Evolutionary conservation across 2,329 filamentous ascomycete genomes (phyloP).

Genomic region (Colletotrichum spinosum): DNA sequence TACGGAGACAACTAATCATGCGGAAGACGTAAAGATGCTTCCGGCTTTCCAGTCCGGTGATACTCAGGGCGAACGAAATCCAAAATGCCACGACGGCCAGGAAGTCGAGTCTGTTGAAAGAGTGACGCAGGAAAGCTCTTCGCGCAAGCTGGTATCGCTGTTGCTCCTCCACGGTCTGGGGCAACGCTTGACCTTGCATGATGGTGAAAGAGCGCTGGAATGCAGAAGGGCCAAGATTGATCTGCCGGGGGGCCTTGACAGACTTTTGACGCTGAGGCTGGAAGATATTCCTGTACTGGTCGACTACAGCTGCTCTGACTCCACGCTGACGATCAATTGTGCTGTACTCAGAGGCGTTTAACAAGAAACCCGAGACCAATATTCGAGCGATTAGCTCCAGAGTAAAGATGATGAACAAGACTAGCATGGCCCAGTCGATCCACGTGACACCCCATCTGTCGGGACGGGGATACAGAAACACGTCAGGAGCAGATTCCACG

Average conservation of each 20-base stretch:
- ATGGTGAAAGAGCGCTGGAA: constrained; percentile 84
- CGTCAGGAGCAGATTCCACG: constrained; percentile 81
- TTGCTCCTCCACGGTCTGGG: constrained; percentile 77
- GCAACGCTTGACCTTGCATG: constrained; percentile 71
- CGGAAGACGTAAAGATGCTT: constrained; percentile 89
- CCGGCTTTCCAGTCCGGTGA: constrained; percentile 74
- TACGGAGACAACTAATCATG: constrained; percentile 96
- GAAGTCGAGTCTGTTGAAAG: constrained; percentile 96
- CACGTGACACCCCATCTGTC: constrained; percentile 73
- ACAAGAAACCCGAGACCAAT: constrained; percentile 91
- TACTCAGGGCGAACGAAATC: constrained; percentile 83
- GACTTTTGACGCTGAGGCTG: constrained; percentile 82
- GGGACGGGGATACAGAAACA: constrained; percentile 72
- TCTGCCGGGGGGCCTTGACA: constrained; percentile 63
- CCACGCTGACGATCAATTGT: constrained; percentile 85
- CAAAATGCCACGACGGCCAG: constrained; percentile 95
- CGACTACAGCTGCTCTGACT: constrained; percentile 77
- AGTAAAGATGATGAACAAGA: constrained; percentile 89
- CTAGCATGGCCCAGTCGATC: constrained; percentile 85
- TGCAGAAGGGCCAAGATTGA: constrained; percentile 66
- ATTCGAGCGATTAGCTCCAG: constrained; percentile 85
- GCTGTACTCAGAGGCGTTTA: constrained; percentile 93
- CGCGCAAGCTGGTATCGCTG: constrained; percentile 88
- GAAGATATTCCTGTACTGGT: constrained; percentile 84
- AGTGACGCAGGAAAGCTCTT: constrained; percentile 91